A percentile compares a stretch with the other conserved stretches of the same genome.
Evolutionary conservation across 1,139 yeast genomes (phyloP).

Genomic region (Pichia sp.): DNA sequence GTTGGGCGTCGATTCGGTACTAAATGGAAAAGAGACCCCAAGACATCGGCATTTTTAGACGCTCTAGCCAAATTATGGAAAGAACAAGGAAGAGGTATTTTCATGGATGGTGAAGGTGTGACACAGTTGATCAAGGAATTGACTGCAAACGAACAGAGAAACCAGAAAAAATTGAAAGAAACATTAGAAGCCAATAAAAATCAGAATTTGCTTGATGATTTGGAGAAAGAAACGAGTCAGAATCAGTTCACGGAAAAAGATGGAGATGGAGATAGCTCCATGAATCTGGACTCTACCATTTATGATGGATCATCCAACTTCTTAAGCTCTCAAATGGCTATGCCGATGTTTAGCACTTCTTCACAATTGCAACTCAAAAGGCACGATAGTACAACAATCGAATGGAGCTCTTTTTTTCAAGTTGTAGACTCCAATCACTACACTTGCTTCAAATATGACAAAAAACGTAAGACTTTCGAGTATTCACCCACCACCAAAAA

Average conservation of each 20-base stretch:
- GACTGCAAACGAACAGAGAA: conserved; percentile 14
- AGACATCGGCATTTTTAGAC: conserved; percentile 64
- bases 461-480: conserved; percentile 56
- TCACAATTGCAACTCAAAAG: conserved; percentile 19
- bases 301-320: conserved; percentile 3
- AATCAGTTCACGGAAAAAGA: background rate
- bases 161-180: background rate
- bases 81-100: conserved; percentile 77
- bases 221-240: background rate
- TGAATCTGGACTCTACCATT: background rate
- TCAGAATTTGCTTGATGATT: background rate
- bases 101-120: conserved; percentile 70
- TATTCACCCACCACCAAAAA: background rate
- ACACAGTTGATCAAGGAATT: conserved; percentile 53
- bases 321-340: background rate
- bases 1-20: conserved; percentile 73
- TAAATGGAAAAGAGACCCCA: conserved; percentile 74
- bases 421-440: conserved; percentile 59
- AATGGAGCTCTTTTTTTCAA: conserved; percentile 70
- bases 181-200: background rate
- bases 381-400: conserved; percentile 26
- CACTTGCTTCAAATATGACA: conserved; percentile 60
- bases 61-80: conserved; percentile 81
- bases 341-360: background rate
- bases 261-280: conserved; percentile 4